A percentile compares a stretch with the other conserved stretches of the same genome.
phyloP scores from a whole-genome alignment of 2,329 filamentous ascomycete species.

The Teratosphaeriaceae sp. region DNA sequence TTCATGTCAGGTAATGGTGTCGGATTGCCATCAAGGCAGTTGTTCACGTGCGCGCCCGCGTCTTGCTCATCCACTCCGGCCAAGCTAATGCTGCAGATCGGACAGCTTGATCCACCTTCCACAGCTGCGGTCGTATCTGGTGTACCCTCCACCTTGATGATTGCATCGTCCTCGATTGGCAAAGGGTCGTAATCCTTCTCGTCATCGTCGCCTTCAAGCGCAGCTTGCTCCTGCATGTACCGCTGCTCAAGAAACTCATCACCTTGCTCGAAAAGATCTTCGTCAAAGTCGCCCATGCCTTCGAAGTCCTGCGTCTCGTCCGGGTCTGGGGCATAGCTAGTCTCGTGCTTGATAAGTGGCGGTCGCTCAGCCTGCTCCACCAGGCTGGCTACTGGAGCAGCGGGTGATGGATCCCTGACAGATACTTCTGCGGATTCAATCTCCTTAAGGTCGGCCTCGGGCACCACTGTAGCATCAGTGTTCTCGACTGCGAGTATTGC shows the following conservation, averaged over 20 bases:
- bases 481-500: constrained; percentile 16
- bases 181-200: constrained; percentile 33
- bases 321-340: constrained; percentile 40
- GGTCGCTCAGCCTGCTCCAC: constrained; percentile 6
- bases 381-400: neutral
- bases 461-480: constrained; percentile 7
- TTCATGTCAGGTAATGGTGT: constrained; percentile 47
- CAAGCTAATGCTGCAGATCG: constrained; percentile 67
- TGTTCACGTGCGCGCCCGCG: constrained; percentile 80
- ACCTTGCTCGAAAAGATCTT: constrained; percentile 50
- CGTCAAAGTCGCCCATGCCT: constrained; percentile 53
- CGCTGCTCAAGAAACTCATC: constrained; percentile 48
- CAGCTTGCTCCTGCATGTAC: constrained; percentile 67
- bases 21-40: constrained; percentile 79
- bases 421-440: constrained; percentile 5
- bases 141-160: constrained; percentile 4
- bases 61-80: constrained; percentile 52
- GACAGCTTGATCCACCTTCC: no score
- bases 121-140: no score
- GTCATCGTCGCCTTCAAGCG: constrained; percentile 46
- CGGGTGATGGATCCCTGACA: neutral
- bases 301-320: constrained; percentile 48
- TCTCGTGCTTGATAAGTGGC: constrained; percentile 40
- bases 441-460: neutral
- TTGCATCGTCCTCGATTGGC: constrained; percentile 13